Evolutionary conservation across 495 filamentous ascomycete species (phyloP), one percentile per base, ranked within the genome.

Genomic region (Penicillium nucicola): DNA sequence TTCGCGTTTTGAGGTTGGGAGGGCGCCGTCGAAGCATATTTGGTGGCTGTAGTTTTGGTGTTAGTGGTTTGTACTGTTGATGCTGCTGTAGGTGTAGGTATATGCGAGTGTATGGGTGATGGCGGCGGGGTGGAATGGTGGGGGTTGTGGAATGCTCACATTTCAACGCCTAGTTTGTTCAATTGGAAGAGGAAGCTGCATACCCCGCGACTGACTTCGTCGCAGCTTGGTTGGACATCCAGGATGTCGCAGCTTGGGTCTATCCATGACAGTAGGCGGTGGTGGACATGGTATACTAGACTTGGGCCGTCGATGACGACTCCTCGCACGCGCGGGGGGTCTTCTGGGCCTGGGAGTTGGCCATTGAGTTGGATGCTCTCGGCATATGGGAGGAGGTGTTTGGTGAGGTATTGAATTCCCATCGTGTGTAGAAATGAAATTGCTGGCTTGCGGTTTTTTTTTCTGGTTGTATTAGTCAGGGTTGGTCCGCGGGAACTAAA

Each of bases 21-120:
- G 71, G 36, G 79, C 84, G 19, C 89, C 87, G 61, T 95, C 89
- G 48, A 95, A 92, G 62, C 81, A 90, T 44, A 95, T 88, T 25
- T 62, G 49, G 42, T 69, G 53, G 58, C 72, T 78, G 10, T 6
- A 10, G 11, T 14, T 12, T 1, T 40, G 25, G 0, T 28, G 25
- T 28, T 28, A 28, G 25, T 28, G 25, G 25, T 5, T 1, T 28
- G 4, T 28, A 23, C 22, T 28, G 25, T 1, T 8, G 0, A 28
- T 28, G 22, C 22, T n/a, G n/a, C n/a, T 22, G 20, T 5, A 22
- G 5, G 5, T 22, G 20, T 22, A 22, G 20, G 10, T 9, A 8
- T 28, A 28, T 28, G 25, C 25, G 0, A 28, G 25, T 28, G 5
- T 28, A n/a, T 8, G 1, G 2, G 25, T 28, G 25, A 8, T n/a